phyloP scores from a whole-genome alignment of 1,284 basidiomycete species.

The Meripilus lineatus region DNA sequence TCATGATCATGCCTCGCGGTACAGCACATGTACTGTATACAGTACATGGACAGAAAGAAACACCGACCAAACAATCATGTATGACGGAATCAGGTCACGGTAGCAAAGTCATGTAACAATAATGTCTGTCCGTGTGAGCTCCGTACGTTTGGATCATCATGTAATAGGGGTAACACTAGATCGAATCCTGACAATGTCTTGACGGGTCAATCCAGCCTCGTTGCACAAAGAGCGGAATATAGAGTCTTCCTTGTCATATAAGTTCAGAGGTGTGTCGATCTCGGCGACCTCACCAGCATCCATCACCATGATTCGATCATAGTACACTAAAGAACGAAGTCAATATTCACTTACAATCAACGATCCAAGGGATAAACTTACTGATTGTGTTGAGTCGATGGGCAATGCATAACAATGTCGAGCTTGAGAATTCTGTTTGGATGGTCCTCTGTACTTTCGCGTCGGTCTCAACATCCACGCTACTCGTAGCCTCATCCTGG shows the following conservation, averaged over 20 bases:
- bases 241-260: constrained; percentile 65
- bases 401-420: constrained; percentile 69
- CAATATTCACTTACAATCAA: too few relatives aligned
- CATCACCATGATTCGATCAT: constrained; percentile 76
- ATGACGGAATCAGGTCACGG: too few relatives aligned
- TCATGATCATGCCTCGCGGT: too few relatives aligned
- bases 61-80: too few relatives aligned
- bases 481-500: constrained; percentile 78
- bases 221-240: constrained; percentile 76
- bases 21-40: too few relatives aligned
- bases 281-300: constrained; percentile 66
- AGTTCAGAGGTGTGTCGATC: constrained; percentile 74
- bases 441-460: constrained; percentile 74
- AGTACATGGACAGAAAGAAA: too few relatives aligned
- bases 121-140: too few relatives aligned
- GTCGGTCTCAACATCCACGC: constrained; percentile 80
- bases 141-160: too few relatives aligned
- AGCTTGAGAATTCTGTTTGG: constrained; percentile 59
- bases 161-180: constrained; percentile 17
- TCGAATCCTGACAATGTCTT: constrained; percentile 46
- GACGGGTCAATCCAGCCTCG: constrained; percentile 59
- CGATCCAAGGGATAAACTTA: constrained; percentile 19
- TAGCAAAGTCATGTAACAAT: too few relatives aligned
- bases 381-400: constrained; percentile 77
- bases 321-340: constrained; percentile 45